Conservation (phyloP, 2,329 filamentous ascomycete species). For the Aspergillus aculeatus region DNA sequence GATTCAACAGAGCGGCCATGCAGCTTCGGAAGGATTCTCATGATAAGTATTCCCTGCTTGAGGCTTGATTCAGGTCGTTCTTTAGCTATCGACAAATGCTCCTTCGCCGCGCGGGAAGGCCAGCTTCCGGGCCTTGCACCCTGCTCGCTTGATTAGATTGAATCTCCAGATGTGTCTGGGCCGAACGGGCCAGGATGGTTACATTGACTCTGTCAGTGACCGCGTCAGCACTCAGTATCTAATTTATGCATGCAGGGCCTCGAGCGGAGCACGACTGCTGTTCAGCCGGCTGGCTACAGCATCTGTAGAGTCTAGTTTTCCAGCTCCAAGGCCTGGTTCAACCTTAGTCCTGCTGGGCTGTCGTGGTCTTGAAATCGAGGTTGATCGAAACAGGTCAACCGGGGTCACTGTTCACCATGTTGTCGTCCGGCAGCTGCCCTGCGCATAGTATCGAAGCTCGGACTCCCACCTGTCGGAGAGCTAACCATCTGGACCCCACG, state of each 20-base stretch:
- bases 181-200: conserved; percentile 1
- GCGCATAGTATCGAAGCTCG: neutral
- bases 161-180: neutral
- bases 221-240: conserved; percentile 6
- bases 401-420: neutral
- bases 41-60: neutral
- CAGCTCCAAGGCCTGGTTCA: neutral
- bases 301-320: neutral
- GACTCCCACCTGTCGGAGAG: neutral
- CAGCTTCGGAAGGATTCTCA: neutral
- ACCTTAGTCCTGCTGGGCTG: neutral
- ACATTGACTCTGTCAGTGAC: conserved; percentile 1
- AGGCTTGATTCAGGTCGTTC: neutral
- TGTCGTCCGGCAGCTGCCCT: neutral
- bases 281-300: neutral
- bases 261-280: neutral
- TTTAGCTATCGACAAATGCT: neutral
- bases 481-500: neutral
- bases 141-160: conserved; percentile 6
- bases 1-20: neutral
- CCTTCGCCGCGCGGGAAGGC: conserved; percentile 1
- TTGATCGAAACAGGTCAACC: neutral
- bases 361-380: neutral
- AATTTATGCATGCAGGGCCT: neutral
- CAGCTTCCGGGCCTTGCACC: neutral